Evolutionary conservation across 2,329 filamentous ascomycete species (phyloP).

Genomic region (Cladosporium sp.): DNA sequence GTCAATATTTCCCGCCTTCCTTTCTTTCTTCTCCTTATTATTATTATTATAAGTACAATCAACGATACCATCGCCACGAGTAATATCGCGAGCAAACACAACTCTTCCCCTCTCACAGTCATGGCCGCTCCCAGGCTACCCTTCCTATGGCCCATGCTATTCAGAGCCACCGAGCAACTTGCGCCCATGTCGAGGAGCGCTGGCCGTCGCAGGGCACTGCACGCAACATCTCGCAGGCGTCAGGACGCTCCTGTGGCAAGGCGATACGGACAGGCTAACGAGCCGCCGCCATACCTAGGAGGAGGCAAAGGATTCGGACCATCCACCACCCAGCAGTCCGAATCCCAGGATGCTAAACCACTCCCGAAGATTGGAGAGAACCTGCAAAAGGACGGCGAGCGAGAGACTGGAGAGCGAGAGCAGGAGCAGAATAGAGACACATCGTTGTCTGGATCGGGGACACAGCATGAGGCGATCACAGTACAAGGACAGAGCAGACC

Average conservation of each 20-base stretch:
- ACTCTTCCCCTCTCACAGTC: background rate
- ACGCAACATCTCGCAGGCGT: slow-evolving; percentile 36
- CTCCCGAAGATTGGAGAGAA: slow-evolving; percentile 36
- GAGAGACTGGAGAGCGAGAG: slow-evolving; percentile 23
- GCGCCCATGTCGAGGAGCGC: slow-evolving; percentile 25
- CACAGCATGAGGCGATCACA: slow-evolving; percentile 6
- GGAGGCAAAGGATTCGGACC: slow-evolving; percentile 29
- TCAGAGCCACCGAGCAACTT: slow-evolving; percentile 34
- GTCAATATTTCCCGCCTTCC: background rate
- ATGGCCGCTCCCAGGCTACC: slow-evolving; percentile 46
- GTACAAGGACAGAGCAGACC: slow-evolving; percentile 10
- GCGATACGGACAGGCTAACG: slow-evolving; percentile 51
- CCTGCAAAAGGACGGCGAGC: slow-evolving; percentile 33
- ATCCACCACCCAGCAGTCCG: slow-evolving; percentile 16
- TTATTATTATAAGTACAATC: background rate
- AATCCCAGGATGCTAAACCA: slow-evolving; percentile 20
- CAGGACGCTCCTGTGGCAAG: slow-evolving; percentile 33
- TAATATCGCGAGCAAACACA: background rate
- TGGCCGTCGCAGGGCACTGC: slow-evolving; percentile 33
- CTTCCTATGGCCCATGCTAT: slow-evolving; percentile 51
- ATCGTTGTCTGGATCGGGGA: background rate
- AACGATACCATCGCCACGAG: background rate
- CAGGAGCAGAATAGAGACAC: slow-evolving; percentile 15
- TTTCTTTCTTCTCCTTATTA: background rate
- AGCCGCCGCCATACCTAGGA: slow-evolving; percentile 44